A percentile compares a stretch with the other conserved stretches of the same genome.
These are phyloP conservation scores for Tetrahymena thermophila DNA, from an alignment of 73 alveolate species.

Conservation along the genomic window DNA sequence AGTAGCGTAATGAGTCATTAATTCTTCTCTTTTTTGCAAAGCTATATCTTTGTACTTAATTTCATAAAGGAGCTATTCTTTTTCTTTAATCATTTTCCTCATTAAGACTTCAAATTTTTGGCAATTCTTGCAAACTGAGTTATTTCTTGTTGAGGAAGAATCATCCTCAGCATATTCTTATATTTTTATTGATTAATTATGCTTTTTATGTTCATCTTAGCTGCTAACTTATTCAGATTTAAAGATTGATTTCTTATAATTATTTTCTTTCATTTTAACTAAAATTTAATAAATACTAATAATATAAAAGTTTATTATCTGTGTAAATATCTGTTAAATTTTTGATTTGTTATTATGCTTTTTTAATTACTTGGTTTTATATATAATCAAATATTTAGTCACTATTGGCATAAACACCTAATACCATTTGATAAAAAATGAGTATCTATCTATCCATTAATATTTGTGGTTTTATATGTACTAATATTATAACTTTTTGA, in stretches of 20 bases:
- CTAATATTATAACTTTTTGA: no score
- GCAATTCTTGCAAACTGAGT: background rate
- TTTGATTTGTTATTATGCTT: background rate
- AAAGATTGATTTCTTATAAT: background rate
- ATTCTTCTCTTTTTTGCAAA: background rate
- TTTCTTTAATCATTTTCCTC: background rate
- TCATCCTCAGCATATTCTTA: background rate
- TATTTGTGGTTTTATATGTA: background rate
- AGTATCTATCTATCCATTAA: background rate
- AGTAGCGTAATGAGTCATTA: background rate
- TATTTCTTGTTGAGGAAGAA: background rate
- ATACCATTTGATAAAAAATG: background rate
- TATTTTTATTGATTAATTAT: background rate
- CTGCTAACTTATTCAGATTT: background rate
- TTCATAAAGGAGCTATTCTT: background rate
- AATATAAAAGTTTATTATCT: background rate
- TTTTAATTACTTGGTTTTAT: no score
- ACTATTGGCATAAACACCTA: no score
- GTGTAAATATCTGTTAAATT: background rate
- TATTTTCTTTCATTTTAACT: background rate
- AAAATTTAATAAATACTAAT: no score
- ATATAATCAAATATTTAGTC: no score
- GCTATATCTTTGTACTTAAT: background rate
- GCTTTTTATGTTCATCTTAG: background rate
- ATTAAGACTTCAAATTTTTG: background rate